These are phyloP conservation scores for Paramecium caudatum DNA, from an alignment of 73 alveolate species.

Conservation along the genomic window DNA sequence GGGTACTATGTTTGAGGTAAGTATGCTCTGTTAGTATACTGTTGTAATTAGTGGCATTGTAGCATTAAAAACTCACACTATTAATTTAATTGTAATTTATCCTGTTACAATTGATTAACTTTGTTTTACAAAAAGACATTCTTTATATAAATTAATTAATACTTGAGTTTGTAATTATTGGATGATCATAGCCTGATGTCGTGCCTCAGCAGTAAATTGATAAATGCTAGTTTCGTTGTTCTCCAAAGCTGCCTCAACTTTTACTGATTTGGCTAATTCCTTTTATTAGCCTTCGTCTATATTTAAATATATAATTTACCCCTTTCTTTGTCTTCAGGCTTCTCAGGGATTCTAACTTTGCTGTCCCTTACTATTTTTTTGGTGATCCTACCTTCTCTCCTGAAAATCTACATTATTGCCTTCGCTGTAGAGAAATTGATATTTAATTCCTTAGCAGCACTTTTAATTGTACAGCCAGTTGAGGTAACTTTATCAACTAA, in stretches of 20 bases:
- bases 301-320: no score
- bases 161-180: neutral
- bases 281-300: no score
- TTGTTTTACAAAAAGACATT: neutral
- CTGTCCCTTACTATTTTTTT: neutral
- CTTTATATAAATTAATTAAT: neutral
- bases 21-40: no score
- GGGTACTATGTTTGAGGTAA: no score
- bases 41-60: constrained; percentile 1
- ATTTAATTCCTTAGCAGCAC: constrained; percentile 25
- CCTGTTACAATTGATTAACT: constrained; percentile 9
- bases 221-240: constrained; percentile 6
- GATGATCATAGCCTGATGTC: constrained; percentile 31
- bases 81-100: neutral
- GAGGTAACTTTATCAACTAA: constrained; percentile 38
- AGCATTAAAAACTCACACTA: neutral
- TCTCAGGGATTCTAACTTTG: neutral
- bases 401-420: constrained; percentile 26
- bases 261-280: no score
- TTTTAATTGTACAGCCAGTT: constrained; percentile 63
- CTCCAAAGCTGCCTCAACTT: constrained; percentile 11
- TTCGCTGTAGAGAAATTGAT: constrained; percentile 58
- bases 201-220: neutral
- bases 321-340: neutral
- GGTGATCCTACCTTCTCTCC: constrained; percentile 45